phyloP scores from a whole-genome alignment of 805 yeast species.

The Clavispora carvajalis region DNA sequence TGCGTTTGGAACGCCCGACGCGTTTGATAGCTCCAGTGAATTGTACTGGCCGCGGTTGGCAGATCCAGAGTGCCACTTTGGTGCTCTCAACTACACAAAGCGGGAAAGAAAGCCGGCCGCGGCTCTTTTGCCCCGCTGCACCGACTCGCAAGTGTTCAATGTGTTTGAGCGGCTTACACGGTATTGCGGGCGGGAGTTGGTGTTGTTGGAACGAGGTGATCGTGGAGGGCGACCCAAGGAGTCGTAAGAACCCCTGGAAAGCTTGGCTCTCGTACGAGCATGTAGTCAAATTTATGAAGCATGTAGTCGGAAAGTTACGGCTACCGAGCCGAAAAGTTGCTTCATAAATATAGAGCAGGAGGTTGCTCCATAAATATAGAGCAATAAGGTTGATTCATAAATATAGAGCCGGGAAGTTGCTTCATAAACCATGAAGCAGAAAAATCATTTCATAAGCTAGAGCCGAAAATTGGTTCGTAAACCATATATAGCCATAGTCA shows the following conservation, averaged over 20 bases:
- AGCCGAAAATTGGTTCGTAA: too few species aligned
- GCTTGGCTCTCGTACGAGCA: too few species aligned
- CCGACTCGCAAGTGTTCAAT: conserved; percentile 5
- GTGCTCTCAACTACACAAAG: conserved; percentile 19
- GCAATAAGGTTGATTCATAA: too few species aligned
- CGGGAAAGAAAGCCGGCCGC: conserved; percentile 13
- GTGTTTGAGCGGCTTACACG: conserved; percentile 10
- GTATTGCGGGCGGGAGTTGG: conserved; percentile 5
- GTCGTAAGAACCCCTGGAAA: too few species aligned
- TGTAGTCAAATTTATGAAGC: neutral
- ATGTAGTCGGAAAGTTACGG: too few species aligned
- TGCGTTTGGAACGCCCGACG: conserved; percentile 61
- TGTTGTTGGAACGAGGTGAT: neutral
- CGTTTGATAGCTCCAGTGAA: conserved; percentile 8
- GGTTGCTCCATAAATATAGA: too few species aligned
- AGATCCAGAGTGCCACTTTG: conserved; percentile 24
- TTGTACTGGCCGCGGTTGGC: conserved; percentile 35
- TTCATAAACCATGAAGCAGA: neutral
- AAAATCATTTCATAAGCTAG: too few species aligned
- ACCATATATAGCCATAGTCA: too few species aligned
- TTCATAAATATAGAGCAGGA: too few species aligned
- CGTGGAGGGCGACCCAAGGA: too few species aligned
- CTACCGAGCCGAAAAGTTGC: too few species aligned
- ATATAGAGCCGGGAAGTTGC: too few species aligned
- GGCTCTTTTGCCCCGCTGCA: conserved; percentile 33